A percentile compares a stretch with the other conserved stretches of the same genome.
Evolutionary conservation across 1,284 basidiomycete species (phyloP).

Genomic region (Melampsora larici-populina): DNA sequence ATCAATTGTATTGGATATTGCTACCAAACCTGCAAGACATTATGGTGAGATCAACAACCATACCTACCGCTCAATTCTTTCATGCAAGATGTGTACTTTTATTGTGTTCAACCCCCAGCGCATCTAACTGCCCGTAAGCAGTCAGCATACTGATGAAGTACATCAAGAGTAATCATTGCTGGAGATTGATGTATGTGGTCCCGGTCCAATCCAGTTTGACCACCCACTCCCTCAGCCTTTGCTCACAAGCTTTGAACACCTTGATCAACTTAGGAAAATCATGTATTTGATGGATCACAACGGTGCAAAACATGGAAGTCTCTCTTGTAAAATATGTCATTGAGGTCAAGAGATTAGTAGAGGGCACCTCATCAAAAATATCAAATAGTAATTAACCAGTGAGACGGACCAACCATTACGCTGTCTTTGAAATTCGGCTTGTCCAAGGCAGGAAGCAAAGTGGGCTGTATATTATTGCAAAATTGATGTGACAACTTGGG

Average conservation of each 20-base stretch:
- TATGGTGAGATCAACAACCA: slow-evolving; percentile 48
- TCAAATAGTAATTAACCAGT: neutral
- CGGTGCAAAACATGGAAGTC: slow-evolving; percentile 84
- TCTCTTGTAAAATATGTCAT: slow-evolving; percentile 73
- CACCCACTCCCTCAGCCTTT: slow-evolving; percentile 56
- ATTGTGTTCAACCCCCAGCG: slow-evolving; percentile 55
- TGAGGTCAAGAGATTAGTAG: slow-evolving; percentile 6
- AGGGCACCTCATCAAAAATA: neutral
- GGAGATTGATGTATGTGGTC: slow-evolving; percentile 47
- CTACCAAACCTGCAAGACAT: slow-evolving; percentile 1
- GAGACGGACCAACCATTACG: slow-evolving; percentile 43
- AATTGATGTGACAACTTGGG: slow-evolving; percentile 75
- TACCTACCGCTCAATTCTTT: slow-evolving; percentile 47
- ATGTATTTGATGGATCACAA: slow-evolving; percentile 78
- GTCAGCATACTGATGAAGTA: slow-evolving; percentile 78
- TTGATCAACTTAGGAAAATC: slow-evolving; percentile 73
- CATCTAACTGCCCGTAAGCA: slow-evolving; percentile 83
- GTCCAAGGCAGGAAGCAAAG: slow-evolving; percentile 79
- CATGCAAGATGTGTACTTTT: slow-evolving; percentile 54
- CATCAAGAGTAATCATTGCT: slow-evolving; percentile 61
- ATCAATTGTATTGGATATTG: slow-evolving; percentile 62
- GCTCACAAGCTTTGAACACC: slow-evolving; percentile 75
- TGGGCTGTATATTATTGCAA: slow-evolving; percentile 73
- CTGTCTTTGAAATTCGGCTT: slow-evolving; percentile 66
- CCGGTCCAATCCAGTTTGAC: neutral